Base-by-base conservation (phyloP, 2,329 filamentous ascomycete genomes). In the Hymenoscyphus repandus region DNA sequence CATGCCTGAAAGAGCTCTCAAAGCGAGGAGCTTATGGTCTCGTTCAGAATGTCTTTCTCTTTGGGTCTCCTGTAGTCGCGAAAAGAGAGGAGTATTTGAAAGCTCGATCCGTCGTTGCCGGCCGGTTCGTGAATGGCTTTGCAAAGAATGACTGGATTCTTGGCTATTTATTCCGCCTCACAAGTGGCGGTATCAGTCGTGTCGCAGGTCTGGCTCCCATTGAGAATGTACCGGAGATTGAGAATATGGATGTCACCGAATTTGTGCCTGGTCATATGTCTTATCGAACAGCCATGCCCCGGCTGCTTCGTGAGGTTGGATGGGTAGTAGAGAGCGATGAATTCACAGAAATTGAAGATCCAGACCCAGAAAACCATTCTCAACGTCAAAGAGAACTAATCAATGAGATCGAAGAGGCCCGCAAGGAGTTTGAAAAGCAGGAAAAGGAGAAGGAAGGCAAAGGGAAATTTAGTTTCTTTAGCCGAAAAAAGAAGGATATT, bases 81-180 rank as follows among this genome's bases (percentile, higher is more conserved):
- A 96, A 92, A 67, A 86, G 82, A 64, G 92, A 97, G 50, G 93
- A 99, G 56, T 97, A 88, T 61, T 69, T 91, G 20, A 85, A 80
- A 61, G 88, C 86, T 9, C 82, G 86, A 49, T 85, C 85, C n/a
- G 85, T 96, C 2, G 88, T 97, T 3, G 79, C 88, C 6, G 93
- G 93, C n/a, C 82, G 91, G 38, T 96, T 97, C 60, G 83, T 99
- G 57, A 99, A 96, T 64, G 93, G 89, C 13, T 99, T 91, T 71
- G 88, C 93, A 60, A 86, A 80, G 43, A 96, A 93, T 66, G 93
- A 99, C 71, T 99, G 93, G 93, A 97, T 99, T 63, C 71, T 99
- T 45, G 90, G 86, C 54, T 99, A 99, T 66, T 81, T 99, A 1
- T 99, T 99, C 77, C 88, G 93, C 12, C 80, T 96, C 38, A 99